Conservation (phyloP, 768 basidiomycete genomes). For the Lyophyllum semitale region DNA sequence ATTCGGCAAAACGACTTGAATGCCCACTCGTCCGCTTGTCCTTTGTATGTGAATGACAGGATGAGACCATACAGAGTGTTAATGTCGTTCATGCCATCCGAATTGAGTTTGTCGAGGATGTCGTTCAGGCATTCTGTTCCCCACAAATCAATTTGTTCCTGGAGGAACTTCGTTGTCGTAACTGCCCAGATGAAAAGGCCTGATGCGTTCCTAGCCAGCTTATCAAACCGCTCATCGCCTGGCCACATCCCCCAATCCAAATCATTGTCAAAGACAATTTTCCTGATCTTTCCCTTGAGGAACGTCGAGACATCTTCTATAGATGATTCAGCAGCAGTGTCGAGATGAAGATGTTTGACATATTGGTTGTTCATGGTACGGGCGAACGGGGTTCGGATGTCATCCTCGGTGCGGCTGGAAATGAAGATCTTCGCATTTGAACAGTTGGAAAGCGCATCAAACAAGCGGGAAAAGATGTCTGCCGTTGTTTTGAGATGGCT, state of each 20-base stretch:
- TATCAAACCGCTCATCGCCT: conserved; percentile 6
- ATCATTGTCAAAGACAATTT: conserved; percentile 4
- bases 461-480: conserved; percentile 8
- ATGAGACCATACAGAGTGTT: conserved; percentile 11
- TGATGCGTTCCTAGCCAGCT: conserved; percentile 4
- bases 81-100: conserved; percentile 12
- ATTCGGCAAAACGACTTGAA: conserved; percentile 17
- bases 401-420: conserved; percentile 16
- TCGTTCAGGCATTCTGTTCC: conserved; percentile 14
- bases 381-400: conserved; percentile 11
- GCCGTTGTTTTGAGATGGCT: conserved; percentile 3
- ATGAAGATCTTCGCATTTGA: conserved; percentile 14
- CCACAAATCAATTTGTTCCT: neutral
- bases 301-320: conserved; percentile 10
- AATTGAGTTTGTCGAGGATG: conserved; percentile 8
- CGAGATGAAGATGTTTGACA: conserved; percentile 15
- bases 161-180: conserved; percentile 8
- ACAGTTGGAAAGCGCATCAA: neutral
- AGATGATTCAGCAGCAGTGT: conserved; percentile 6
- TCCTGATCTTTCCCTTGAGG: neutral
- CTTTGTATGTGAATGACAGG: neutral
- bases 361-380: neutral
- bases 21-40: conserved; percentile 3
- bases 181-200: conserved; percentile 23
- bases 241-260: conserved; percentile 12